Conservation (phyloP, 1,284 basidiomycete species). For the Rhodotorula sp. region DNA sequence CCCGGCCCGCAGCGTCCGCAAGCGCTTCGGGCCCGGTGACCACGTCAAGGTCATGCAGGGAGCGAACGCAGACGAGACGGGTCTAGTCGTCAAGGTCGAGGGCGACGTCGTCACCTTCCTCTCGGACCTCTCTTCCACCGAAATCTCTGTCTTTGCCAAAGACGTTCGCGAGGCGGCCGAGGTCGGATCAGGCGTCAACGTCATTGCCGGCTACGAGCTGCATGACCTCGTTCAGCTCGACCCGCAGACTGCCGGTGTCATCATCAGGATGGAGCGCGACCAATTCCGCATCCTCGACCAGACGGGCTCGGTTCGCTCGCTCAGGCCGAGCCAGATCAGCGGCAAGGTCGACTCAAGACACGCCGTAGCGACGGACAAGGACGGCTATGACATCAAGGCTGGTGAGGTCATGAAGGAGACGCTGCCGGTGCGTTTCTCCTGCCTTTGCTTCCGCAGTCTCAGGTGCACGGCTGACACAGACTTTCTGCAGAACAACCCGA, state of each 20-base stretch:
- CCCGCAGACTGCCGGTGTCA: slow-evolving; percentile 92
- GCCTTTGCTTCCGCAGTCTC: not conserved
- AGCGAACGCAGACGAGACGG: slow-evolving; percentile 91
- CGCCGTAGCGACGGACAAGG: slow-evolving; percentile 84
- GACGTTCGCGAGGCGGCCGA: slow-evolving; percentile 97
- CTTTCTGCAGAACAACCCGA: slow-evolving; percentile 23
- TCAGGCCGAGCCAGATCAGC: slow-evolving; percentile 88
- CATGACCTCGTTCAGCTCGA: slow-evolving; percentile 97
- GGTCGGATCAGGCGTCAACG: slow-evolving; percentile 83
- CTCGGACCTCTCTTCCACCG: slow-evolving; percentile 94
- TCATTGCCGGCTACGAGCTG: slow-evolving; percentile 88
- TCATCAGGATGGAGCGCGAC: slow-evolving; percentile 94
- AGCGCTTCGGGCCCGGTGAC: slow-evolving; percentile 93
- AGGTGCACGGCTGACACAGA: not conserved
- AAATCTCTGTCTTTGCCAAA: slow-evolving; percentile 96
- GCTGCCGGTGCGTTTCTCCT: slow-evolving; percentile 52
- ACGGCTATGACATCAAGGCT: slow-evolving; percentile 70
- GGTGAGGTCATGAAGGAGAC: slow-evolving; percentile 93
- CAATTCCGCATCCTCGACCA: slow-evolving; percentile 95
- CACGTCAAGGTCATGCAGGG: slow-evolving; percentile 98
- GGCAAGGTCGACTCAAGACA: slow-evolving; percentile 81
- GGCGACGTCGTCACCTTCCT: slow-evolving; percentile 85
- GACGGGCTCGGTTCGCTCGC: slow-evolving; percentile 79
- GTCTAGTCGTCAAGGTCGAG: slow-evolving; percentile 84
- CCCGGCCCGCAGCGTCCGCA: slow-evolving; percentile 82